These are phyloP conservation scores for Spiraea crenata DNA, from an alignment of 331 rosid species.

Conservation along the genomic window DNA sequence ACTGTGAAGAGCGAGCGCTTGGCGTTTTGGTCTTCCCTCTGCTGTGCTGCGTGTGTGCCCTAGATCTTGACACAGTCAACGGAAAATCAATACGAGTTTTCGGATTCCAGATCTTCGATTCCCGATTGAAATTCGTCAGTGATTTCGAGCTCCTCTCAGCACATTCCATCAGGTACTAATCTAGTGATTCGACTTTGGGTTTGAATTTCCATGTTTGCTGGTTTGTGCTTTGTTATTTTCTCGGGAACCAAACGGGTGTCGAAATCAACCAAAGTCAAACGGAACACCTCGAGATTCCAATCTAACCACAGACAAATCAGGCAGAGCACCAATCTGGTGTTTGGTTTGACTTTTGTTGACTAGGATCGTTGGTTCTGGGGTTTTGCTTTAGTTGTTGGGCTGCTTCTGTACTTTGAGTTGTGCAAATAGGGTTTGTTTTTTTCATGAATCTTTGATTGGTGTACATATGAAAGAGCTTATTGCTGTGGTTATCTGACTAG, in stretches of 20 bases:
- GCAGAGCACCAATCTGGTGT: not conserved
- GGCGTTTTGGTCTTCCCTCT: not conserved
- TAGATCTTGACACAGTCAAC: slow-evolving; percentile 15
- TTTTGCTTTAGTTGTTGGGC: slow-evolving; percentile 23
- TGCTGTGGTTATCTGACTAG: not conserved
- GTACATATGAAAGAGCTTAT: not conserved
- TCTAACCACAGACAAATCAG: too few relatives aligned
- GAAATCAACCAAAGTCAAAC: too few relatives aligned
- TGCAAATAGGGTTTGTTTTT: not conserved
- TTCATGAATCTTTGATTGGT: not conserved
- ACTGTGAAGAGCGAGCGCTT: not conserved
- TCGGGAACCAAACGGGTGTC: not conserved
- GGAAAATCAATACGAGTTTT: not conserved
- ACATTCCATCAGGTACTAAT: slow-evolving; percentile 6
- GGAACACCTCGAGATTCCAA: too few relatives aligned
- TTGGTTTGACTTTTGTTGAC: slow-evolving; percentile 18
- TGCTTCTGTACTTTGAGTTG: slow-evolving; percentile 13
- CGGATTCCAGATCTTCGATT: slow-evolving; percentile 5
- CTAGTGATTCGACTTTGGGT: not conserved
- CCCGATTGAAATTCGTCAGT: not conserved
- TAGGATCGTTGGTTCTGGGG: not conserved
- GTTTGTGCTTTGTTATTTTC: not conserved
- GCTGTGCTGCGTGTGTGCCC: not conserved
- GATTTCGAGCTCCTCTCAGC: not conserved
- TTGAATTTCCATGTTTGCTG: not conserved